Conservation (phyloP, 192 early-diverging fungal genomes). For the Coemansia reversa region DNA sequence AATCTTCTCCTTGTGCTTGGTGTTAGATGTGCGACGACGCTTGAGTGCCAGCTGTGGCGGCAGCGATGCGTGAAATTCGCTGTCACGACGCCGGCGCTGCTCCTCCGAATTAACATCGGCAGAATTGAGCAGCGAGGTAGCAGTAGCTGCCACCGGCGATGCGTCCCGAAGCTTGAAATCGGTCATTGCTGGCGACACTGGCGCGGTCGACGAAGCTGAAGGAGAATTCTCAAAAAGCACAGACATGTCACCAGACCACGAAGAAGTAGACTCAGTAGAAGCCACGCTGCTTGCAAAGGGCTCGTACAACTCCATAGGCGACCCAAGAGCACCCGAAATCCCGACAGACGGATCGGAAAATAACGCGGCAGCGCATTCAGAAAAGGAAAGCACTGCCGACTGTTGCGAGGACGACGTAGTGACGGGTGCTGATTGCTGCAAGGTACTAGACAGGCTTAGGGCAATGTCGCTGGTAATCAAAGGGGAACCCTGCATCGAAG, state of each 20-base stretch:
- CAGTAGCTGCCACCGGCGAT: slow-evolving; percentile 6
- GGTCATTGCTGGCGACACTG: not conserved
- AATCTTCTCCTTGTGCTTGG: slow-evolving; percentile 56
- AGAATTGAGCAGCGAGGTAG: not conserved
- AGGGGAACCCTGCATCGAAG: slow-evolving; percentile 41
- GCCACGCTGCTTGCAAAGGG: slow-evolving; percentile 1
- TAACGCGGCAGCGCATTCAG: slow-evolving; percentile 47
- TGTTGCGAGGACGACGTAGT: slow-evolving; percentile 9
- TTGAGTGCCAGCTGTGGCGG: slow-evolving; percentile 56
- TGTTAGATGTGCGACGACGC: slow-evolving; percentile 56
- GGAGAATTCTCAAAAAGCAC: slow-evolving; percentile 21
- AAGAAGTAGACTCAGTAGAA: not conserved
- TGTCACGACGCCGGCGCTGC: slow-evolving; percentile 53
- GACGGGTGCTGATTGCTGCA: slow-evolving; percentile 16
- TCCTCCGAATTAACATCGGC: slow-evolving; percentile 24
- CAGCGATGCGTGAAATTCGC: slow-evolving; percentile 53
- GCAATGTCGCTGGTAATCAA: slow-evolving; percentile 34
- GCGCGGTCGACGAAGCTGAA: not conserved
- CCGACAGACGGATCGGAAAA: slow-evolving; percentile 40
- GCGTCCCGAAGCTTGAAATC: not conserved
- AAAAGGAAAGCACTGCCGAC: slow-evolving; percentile 20
- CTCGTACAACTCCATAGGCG: slow-evolving; percentile 9
- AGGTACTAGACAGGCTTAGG: slow-evolving; percentile 38
- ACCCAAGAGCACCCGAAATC: slow-evolving; percentile 19
- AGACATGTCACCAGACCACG: slow-evolving; percentile 27